Evolutionary conservation across 768 basidiomycete species (phyloP).

Genomic region (Lactarius tabidus): DNA sequence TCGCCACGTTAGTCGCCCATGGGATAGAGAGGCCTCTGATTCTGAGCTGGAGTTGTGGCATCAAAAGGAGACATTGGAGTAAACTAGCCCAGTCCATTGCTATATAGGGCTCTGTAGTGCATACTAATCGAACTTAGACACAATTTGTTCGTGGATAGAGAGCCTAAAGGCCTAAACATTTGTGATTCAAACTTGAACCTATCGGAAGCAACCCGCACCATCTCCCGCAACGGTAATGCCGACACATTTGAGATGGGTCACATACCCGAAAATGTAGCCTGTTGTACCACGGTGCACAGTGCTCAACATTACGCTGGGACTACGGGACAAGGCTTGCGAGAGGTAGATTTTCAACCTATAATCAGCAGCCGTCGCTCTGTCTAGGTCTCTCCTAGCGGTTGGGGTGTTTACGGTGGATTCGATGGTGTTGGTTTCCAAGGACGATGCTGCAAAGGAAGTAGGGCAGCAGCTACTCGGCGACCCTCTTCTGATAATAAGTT

Average conservation of each 20-base stretch:
- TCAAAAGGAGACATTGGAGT: not conserved
- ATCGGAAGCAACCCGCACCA: not conserved
- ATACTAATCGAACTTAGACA: not conserved
- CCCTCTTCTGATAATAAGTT: constrained; percentile 94
- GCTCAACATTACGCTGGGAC: not conserved
- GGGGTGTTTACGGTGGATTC: not conserved
- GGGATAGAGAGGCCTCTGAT: not conserved
- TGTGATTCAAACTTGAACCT: not conserved
- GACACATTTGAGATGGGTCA: not conserved
- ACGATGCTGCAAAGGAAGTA: constrained; percentile 62
- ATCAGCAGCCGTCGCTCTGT: not conserved
- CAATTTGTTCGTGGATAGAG: not conserved
- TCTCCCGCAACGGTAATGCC: not conserved
- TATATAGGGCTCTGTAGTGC: not conserved
- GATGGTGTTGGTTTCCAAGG: constrained; percentile 42
- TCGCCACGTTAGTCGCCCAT: not conserved
- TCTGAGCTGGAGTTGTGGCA: not conserved
- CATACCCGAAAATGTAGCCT: not conserved
- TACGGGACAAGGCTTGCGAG: not conserved
- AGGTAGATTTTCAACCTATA: not conserved
- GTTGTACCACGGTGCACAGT: not conserved
- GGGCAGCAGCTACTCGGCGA: constrained; percentile 82
- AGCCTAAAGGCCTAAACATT: not conserved
- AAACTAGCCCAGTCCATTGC: not conserved
- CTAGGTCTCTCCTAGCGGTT: not conserved